Percentiles rank a stretch among this genome's conserved stretches.
These are phyloP conservation scores for Omphalotus guepiniiformis DNA, from an alignment of 768 basidiomycete genomes.

Conservation along the genomic window DNA sequence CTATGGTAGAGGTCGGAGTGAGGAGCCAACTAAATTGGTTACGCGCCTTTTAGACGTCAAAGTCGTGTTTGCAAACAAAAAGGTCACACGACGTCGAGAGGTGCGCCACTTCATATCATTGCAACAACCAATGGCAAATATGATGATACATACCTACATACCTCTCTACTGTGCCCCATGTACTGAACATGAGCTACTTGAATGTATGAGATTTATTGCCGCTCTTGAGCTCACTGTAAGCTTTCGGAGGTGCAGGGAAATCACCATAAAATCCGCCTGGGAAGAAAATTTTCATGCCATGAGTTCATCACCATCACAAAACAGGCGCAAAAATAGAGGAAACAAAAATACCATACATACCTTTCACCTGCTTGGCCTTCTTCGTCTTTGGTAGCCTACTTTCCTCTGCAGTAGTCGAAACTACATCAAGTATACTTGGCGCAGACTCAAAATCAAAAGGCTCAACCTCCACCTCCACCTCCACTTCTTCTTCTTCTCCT, in stretches of 20 bases:
- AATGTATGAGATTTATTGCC: conserved; percentile 73
- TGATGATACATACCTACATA: too few relatives aligned
- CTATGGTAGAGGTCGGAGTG: too few relatives aligned
- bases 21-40: too few relatives aligned
- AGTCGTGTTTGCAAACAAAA: too few relatives aligned
- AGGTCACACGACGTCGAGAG: too few relatives aligned
- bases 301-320: not conserved
- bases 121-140: too few relatives aligned
- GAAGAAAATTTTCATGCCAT: conserved; percentile 8
- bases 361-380: conserved; percentile 44
- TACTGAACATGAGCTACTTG: conserved; percentile 33
- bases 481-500: conserved; percentile 16
- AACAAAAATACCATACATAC: conserved; percentile 3
- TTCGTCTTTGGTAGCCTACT: conserved; percentile 27
- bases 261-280: conserved; percentile 42
- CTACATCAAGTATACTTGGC: conserved; percentile 73
- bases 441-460: conserved; percentile 67
- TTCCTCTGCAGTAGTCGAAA: conserved; percentile 38
- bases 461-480: conserved; percentile 26
- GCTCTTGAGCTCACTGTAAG: conserved; percentile 58
- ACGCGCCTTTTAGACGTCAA: too few relatives aligned
- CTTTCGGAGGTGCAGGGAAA: conserved; percentile 64
- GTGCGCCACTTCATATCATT: too few relatives aligned
- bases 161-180: too few relatives aligned
- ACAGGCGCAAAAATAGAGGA: not conserved